Evolutionary conservation across 2,329 filamentous ascomycete genomes (phyloP), one percentile per base, ranked within the genome.

Genomic region (Cordyceps tenuipes): DNA sequence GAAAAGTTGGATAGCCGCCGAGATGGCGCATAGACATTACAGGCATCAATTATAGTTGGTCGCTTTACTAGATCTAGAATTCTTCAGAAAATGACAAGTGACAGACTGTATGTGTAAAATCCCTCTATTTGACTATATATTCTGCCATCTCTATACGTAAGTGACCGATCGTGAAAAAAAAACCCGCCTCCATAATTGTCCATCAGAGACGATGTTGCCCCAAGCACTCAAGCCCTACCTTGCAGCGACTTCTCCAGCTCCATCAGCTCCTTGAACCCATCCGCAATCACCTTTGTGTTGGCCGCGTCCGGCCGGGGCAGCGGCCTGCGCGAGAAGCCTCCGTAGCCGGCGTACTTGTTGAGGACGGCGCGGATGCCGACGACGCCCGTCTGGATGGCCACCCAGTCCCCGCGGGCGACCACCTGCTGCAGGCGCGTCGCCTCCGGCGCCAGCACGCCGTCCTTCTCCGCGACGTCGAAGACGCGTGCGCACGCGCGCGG

Each of bases 311-410:
- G 54, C n/a, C 61, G 50, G 43, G 70, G 68, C 61, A 72, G 53
- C 43, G 70, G 69, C 21, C 66, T 68, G 41, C 69, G 65, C 19
- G 68, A 68, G 62, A 64, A 73, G 67, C 85, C 85, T 61, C 88
- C 87, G 67, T 90, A 91, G 31, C 85, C 86, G 69, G 81, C 81
- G 74, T 83, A 86, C n/a, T 79, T 74, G 70, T 86, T 76, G 64
- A 91, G 72, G 5, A 82, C 86, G 59, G 83, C 81, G 76, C 90
- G 91, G 66, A 87, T 86, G 50, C 86, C 86, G 31, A 89, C 82
- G 59, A 91, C 85, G 51, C 87, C 88, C 60, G 85, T 83, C 67
- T 87, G 81, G 62, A 89, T 90, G 34, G 85, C 85, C 3, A 81
- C 83, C 87, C 87, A 90, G 73, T 91, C 88, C 50, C 85, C 88